Evolutionary conservation across 192 early-diverging fungal species (phyloP).

Genomic region (Obelidium mucronatum): DNA sequence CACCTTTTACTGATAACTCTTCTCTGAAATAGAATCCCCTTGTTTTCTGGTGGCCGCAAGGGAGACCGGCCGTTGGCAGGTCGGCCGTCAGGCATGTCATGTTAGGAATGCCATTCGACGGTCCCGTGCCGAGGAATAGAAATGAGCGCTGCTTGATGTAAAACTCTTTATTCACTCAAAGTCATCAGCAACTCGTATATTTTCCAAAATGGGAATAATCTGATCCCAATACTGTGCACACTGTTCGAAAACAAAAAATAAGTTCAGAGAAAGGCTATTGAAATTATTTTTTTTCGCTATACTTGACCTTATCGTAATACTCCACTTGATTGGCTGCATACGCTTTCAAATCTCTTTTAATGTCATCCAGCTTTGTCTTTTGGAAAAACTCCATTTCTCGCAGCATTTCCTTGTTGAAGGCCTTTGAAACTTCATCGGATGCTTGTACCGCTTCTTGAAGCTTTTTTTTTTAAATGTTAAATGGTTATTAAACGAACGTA

Average conservation of each 20-base stretch:
- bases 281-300: background rate
- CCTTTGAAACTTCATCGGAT: slow-evolving; percentile 72
- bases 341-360: slow-evolving; percentile 76
- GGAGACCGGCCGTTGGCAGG: too few species aligned
- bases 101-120: too few species aligned
- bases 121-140: too few species aligned
- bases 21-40: too few species aligned
- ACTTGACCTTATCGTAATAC: slow-evolving; percentile 77
- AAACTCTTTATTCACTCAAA: background rate
- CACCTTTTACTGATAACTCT: too few species aligned
- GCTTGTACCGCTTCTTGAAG: slow-evolving; percentile 81
- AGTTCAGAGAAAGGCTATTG: background rate
- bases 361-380: slow-evolving; percentile 78
- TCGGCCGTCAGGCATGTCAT: too few species aligned
- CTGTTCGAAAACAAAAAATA: slow-evolving; percentile 35
- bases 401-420: slow-evolving; percentile 78
- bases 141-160: too few species aligned
- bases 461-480: too few species aligned
- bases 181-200: slow-evolving; percentile 37
- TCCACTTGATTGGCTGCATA: slow-evolving; percentile 83
- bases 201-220: slow-evolving; percentile 84
- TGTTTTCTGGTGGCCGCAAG: too few species aligned
- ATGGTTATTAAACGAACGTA: too few species aligned
- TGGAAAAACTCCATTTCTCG: slow-evolving; percentile 89
- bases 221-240: slow-evolving; percentile 80